Evolutionary conservation across 1,284 basidiomycete genomes (phyloP), one percentile per base, ranked within the genome.

Genomic region (Grifola frondosa): DNA sequence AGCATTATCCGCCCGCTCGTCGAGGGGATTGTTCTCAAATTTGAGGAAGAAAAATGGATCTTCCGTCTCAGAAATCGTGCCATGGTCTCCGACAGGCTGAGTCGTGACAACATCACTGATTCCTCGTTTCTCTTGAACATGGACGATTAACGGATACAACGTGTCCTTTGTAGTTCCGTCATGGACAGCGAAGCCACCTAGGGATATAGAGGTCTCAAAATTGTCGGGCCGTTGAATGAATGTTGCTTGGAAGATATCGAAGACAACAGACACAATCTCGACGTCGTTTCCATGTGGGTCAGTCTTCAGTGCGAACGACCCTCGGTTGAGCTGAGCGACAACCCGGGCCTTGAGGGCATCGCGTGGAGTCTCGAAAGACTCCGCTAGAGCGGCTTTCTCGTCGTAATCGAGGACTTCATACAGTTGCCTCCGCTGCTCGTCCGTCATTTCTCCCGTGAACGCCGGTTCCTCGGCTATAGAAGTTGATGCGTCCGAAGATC

Each of bases 371-470:
- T 89, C 77, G 42, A 88, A 77, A 1, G 81, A 73, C 39, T 84
- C 77, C 4, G 78, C 74, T 5, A 91, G 73, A 1, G 87, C 83
- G 11, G 81, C 68, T 61, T 90, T 89, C 66, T 93, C 91, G 62
- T 98, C 91, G 64, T 92, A 98, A 63, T 99, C 95, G 46, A 99
- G 84, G 13, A 91, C 83, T 56, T 93, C 88, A 67, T 97, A 97
- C 20, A 99, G 77, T 67, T 99, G 84, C 61, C 88, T 88, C 40
- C 91, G 84, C 65, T 98, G 93, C 61, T 96, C 88, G 33, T 95
- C 94, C 12, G 90, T 95, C 75, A 96, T 87, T 20, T 81, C 65
- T 10, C 84, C 81, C 19, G 78, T 71, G 51, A 87, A 80, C 29
- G 72, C 63, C 51, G 74, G 48, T 41, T 82, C 82, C 38, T 78